These are phyloP conservation scores for Acephala macrosclerotiorum DNA, from an alignment of 2,329 filamentous ascomycete genomes.

Conservation along the genomic window DNA sequence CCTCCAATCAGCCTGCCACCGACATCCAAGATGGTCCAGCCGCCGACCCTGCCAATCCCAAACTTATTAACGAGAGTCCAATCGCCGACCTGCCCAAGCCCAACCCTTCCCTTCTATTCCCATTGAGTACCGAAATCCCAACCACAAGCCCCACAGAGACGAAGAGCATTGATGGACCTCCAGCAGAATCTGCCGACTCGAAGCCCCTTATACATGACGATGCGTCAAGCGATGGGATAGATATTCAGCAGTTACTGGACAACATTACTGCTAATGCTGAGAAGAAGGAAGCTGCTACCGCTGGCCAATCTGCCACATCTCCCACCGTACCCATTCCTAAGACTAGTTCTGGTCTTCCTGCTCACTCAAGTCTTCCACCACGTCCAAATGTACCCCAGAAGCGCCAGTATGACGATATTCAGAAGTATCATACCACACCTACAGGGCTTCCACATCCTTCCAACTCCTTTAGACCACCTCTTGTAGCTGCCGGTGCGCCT, in stretches of 20 bases:
- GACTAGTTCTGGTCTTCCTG: conserved; percentile 38
- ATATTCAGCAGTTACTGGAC: conserved; percentile 47
- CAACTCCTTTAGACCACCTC: conserved; percentile 42
- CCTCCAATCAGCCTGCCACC: conserved; percentile 27
- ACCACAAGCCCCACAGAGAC: conserved; percentile 23
- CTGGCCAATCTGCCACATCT: conserved; percentile 35
- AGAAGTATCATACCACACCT: conserved; percentile 42
- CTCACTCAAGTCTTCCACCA: conserved; percentile 46
- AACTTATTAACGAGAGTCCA: conserved; percentile 13
- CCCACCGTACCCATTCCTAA: conserved; percentile 33
- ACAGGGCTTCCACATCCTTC: conserved; percentile 37
- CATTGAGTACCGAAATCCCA: conserved; percentile 14
- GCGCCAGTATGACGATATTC: conserved; percentile 41
- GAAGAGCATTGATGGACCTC: conserved; percentile 30
- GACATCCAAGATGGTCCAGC: conserved; percentile 27
- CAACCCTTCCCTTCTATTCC: conserved; percentile 20
- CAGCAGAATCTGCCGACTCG: conserved; percentile 31
- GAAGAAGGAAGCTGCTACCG: conserved; percentile 39
- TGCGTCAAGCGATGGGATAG: conserved; percentile 43
- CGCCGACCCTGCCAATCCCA: not conserved
- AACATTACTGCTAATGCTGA: conserved; percentile 48
- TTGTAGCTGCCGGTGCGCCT: conserved; percentile 44
- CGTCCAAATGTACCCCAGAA: conserved; percentile 44
- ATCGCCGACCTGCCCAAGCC: conserved; percentile 26
- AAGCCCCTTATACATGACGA: conserved; percentile 39